Percentiles rank a stretch among this genome's conserved stretches.
Evolutionary conservation across 371 early-diverging fungal species (phyloP).

Genomic region (Batkoa obscura): DNA sequence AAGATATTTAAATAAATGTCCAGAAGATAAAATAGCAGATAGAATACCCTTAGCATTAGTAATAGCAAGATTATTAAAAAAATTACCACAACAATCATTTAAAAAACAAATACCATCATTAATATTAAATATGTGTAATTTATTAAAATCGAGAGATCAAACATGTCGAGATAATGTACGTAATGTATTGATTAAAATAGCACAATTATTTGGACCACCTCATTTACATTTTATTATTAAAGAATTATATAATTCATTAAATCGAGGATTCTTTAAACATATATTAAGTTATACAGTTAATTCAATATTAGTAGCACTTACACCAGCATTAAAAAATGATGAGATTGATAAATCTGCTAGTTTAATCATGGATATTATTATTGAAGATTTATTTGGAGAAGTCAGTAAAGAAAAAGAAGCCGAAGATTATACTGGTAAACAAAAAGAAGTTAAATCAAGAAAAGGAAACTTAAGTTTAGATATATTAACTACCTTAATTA

Average conservation of each 20-base stretch:
- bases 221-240: slow-evolving; percentile 74
- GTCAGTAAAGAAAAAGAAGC: slow-evolving; percentile 75
- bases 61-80: slow-evolving; percentile 55
- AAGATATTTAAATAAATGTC: slow-evolving; percentile 36
- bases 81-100: slow-evolving; percentile 59
- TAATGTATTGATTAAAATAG: slow-evolving; percentile 68
- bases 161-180: slow-evolving; percentile 71
- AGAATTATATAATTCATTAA: slow-evolving; percentile 57
- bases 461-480: slow-evolving; percentile 72
- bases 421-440: slow-evolving; percentile 70
- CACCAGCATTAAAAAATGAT: slow-evolving; percentile 36
- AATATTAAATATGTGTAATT: slow-evolving; percentile 64
- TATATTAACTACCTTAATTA: slow-evolving; percentile 39
- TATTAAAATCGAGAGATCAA: slow-evolving; percentile 62
- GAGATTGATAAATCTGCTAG: slow-evolving; percentile 60
- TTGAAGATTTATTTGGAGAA: slow-evolving; percentile 80
- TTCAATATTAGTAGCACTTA: slow-evolving; percentile 42
- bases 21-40: slow-evolving; percentile 45
- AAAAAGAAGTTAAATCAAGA: slow-evolving; percentile 64
- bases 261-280: slow-evolving; percentile 76
- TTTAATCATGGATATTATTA: slow-evolving; percentile 42
- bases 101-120: slow-evolving; percentile 64
- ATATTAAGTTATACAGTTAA: slow-evolving; percentile 83
- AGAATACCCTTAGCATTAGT: slow-evolving; percentile 81
- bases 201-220: slow-evolving; percentile 55